Base-by-base conservation (phyloP, 257 asterid genomes). In the Capsicum pubescens region DNA sequence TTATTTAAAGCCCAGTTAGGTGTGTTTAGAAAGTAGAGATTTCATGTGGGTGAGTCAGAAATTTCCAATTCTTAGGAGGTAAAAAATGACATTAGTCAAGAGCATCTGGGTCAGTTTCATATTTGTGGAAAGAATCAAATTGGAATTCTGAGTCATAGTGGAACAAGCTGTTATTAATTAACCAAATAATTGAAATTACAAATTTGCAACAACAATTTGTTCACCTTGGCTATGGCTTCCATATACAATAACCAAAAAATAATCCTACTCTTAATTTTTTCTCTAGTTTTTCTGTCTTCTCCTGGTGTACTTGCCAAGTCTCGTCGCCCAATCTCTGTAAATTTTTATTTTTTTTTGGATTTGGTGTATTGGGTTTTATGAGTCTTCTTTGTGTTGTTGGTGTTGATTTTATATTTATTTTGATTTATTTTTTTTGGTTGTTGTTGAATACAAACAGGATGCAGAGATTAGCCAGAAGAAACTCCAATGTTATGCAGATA, bases 401-500 rank as follows among this genome's bases (percentile, higher is more conserved):
- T 66, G 21, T 21, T 80, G 32, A 56, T 61, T 67, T 36, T 21
- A 46, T 61, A 19, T 81, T 68, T 8, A 2, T 50, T 44, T 16
- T 56, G 54, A 17, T 11, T 44, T 16, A 56, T 48, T 19, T 16
- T 60, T 48, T 19, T 60, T 83, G 11, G 19, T 85, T 84, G 52
- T 8, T 61, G 26, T 72, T 72, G 72, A 60, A 39, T 42, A 5
- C 70, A 52, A 5, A 84, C 71, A 96, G 98, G 99, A 96, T 0
- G 79, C 82, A 14, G 98, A 96, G 86, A 88, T 90, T 88, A 90
- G 92, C 26, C 88, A 88, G 86, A 94, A 87, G 92, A 96, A 92
- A 87, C 88, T 88, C 85, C 93, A 92, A 44, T 96, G 99, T 86
- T 96, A 96, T 84, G 89, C 88, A 7, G 98, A 96, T 86, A 91